These are phyloP conservation scores for Cornus florida DNA, from an alignment of 148 eudicot genomes.

Conservation along the genomic window DNA sequence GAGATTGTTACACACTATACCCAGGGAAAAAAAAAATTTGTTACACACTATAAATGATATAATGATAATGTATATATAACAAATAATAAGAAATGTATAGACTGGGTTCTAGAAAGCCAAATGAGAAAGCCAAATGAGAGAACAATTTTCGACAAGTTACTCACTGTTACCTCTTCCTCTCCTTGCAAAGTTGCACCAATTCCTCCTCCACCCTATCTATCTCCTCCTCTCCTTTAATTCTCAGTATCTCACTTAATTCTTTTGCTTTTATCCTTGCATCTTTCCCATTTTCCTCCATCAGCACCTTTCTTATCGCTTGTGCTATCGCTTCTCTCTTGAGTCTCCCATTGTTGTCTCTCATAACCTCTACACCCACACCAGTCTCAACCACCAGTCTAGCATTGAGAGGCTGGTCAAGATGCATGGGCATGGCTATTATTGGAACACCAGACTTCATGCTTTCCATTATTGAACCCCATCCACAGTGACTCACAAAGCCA, in stretches of 20 bases:
- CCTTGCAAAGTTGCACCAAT: conserved; percentile 10
- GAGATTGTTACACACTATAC: too few relatives aligned
- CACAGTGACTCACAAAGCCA: conserved; percentile 40
- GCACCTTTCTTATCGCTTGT: conserved; percentile 15
- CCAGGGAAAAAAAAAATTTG: too few relatives aligned
- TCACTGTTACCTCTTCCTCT: too few relatives aligned
- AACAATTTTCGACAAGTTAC: too few relatives aligned
- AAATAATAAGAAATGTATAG: too few relatives aligned
- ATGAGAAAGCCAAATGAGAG: too few relatives aligned
- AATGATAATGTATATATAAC: too few relatives aligned
- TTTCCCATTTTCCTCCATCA: conserved; percentile 20
- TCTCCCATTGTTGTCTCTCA: conserved; percentile 20
- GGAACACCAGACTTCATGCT: conserved; percentile 30
- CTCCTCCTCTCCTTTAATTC: conserved; percentile 21
- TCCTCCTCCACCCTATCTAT: conserved; percentile 11
- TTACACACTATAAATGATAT: too few relatives aligned
- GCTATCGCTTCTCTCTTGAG: conserved; percentile 19
- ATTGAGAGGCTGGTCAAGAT: conserved; percentile 35
- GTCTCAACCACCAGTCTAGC: conserved; percentile 27
- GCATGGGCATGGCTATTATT: conserved; percentile 39
- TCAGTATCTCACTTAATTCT: conserved; percentile 19
- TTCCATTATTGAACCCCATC: conserved; percentile 30
- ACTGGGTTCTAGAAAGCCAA: too few relatives aligned
- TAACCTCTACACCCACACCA: conserved; percentile 26
- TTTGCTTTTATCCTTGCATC: conserved; percentile 16